Base-by-base conservation (phyloP, 176 grass and related monocot genomes). In the Avena atlantica region DNA sequence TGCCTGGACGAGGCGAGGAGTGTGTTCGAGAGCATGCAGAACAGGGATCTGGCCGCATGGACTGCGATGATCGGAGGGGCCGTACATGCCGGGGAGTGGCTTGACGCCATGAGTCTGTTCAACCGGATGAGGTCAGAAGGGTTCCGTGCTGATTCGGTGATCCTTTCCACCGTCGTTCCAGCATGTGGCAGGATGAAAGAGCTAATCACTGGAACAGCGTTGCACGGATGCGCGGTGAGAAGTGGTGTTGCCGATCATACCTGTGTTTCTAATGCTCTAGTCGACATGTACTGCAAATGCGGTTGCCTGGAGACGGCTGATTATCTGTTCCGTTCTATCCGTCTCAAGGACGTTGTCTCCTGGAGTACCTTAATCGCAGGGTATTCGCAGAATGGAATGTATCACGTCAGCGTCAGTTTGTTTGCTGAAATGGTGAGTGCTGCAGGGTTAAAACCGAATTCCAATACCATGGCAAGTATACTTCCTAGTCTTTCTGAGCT, bases 261-360 rank as follows among this genome's bases (percentile, higher is more conserved):
- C 6, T 94, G 66, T 76, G 87, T 94, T 17, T 76, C 73, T 0
- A 94, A 94, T 76, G 92, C 89, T 61, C 73, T 94, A 73, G 83
- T 94, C 55, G 87, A 91, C 52, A 87, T 92, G 92, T 94, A 94
- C 78, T 89, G 85, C 78, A 94, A 94, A 83, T 94, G 84, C 53
- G 64, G 71, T 65, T 63, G 34, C 19, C 12, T 84, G 12, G 56
- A 89, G 61, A 81, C 78, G 68, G 87, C 89, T 60, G 63, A 56
- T 36, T 56, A n/a, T 50, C 8, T 89, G 40, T 94, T 94, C 25
- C 6, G 42, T 42, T 85, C 57, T 49, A 87, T 89, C 8, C 1
- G 47, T 25, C 74, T 44, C 70, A 94, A 91, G 71, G 92, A 94
- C 68, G 76, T 91, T 14, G 44, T 94, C 65, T 94, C 89, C 16